Evolutionary conservation across 441 rosid species (phyloP).

Genomic region (Raphanus hybrid): DNA sequence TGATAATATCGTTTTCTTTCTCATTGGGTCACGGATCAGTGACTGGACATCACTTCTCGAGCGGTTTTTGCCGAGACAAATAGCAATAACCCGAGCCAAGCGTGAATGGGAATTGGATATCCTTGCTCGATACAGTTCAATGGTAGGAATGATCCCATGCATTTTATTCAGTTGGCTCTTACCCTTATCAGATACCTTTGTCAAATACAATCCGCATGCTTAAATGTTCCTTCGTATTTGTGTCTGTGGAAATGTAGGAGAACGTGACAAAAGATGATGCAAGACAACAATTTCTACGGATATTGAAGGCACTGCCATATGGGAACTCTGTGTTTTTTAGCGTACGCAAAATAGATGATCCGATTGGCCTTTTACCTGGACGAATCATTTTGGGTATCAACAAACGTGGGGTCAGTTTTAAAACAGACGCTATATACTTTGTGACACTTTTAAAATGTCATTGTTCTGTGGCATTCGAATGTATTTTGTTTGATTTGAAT

Average conservation of each 20-base stretch:
- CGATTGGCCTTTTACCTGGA: constrained; percentile 97
- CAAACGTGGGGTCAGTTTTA: constrained; percentile 86
- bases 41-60: constrained; percentile 94
- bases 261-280: constrained; percentile 91
- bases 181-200: neutral
- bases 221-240: constrained; percentile 15
- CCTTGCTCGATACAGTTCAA: constrained; percentile 82
- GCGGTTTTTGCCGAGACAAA: constrained; percentile 90
- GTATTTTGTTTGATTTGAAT: constrained; percentile 22
- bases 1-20: constrained; percentile 16
- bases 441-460: neutral
- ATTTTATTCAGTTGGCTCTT: constrained; percentile 13
- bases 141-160: constrained; percentile 58
- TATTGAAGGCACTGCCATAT: constrained; percentile 83
- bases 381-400: constrained; percentile 92
- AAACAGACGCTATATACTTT: neutral
- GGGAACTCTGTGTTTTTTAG: constrained; percentile 95
- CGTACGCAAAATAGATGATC: constrained; percentile 98
- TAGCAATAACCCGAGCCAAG: constrained; percentile 95
- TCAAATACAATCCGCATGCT: constrained; percentile 5
- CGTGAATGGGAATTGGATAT: constrained; percentile 97
- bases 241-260: constrained; percentile 58
- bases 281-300: constrained; percentile 93
- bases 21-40: constrained; percentile 51
- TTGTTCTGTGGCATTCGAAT: constrained; percentile 6